Conservation (phyloP, 345 rosid genomes). For the sweet orange (Citrus sinensis) region DNA sequence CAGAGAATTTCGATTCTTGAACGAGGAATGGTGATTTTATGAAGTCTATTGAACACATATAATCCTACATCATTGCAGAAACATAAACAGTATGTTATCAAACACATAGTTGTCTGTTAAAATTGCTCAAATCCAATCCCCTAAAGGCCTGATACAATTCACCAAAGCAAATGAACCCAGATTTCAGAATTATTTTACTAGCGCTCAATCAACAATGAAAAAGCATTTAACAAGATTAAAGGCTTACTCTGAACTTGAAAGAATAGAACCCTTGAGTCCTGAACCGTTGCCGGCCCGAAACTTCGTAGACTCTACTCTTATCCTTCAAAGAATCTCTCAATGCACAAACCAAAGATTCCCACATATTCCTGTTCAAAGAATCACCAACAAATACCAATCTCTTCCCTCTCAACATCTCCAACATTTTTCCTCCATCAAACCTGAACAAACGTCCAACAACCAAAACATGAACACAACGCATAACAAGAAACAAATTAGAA, state of each 20-base stretch:
- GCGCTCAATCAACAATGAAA: neutral
- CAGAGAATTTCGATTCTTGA: constrained; percentile 44
- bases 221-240: neutral
- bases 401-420: constrained; percentile 57
- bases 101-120: neutral
- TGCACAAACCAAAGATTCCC: constrained; percentile 67
- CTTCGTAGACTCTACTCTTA: constrained; percentile 42
- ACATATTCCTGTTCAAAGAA: constrained; percentile 70
- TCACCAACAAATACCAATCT: constrained; percentile 67
- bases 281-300: constrained; percentile 36
- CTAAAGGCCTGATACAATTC: too few relatives aligned
- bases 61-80: constrained; percentile 31
- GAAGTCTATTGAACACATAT: constrained; percentile 52
- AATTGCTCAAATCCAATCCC: neutral
- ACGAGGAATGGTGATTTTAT: constrained; percentile 57
- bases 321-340: constrained; percentile 55
- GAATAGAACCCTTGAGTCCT: constrained; percentile 50
- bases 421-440: constrained; percentile 57
- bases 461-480: neutral
- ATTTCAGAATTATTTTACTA: neutral
- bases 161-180: neutral
- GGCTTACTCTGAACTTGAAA: constrained; percentile 45
- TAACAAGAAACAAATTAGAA: neutral
- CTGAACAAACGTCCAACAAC: constrained; percentile 21
- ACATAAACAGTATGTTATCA: neutral